These are phyloP conservation scores for Tanacetum coccineum DNA, from an alignment of 129 eudicot species.

Conservation along the genomic window DNA sequence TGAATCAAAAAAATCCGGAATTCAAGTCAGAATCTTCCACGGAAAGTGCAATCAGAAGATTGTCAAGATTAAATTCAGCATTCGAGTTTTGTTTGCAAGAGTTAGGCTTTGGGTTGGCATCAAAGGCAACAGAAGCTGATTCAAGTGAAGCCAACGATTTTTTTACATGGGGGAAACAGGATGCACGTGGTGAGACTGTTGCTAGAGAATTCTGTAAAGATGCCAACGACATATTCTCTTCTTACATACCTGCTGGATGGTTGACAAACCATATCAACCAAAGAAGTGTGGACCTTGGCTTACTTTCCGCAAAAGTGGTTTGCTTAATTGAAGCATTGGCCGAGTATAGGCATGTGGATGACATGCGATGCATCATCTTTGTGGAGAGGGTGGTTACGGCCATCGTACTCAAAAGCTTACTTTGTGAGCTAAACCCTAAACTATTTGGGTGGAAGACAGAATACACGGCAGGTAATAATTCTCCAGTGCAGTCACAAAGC, in stretches of 20 bases:
- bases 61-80: constrained; percentile 32
- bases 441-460: constrained; percentile 58
- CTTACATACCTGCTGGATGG: constrained; percentile 46
- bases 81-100: constrained; percentile 53
- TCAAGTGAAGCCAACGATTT: constrained; percentile 40
- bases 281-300: constrained; percentile 41
- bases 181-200: constrained; percentile 44
- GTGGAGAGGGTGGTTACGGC: constrained; percentile 88
- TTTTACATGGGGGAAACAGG: constrained; percentile 52
- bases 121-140: constrained; percentile 70
- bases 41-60: constrained; percentile 38
- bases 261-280: constrained; percentile 25
- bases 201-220: constrained; percentile 45
- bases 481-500: constrained; percentile 54
- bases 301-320: constrained; percentile 51
- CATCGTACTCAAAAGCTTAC: constrained; percentile 51
- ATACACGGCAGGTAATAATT: constrained; percentile 58
- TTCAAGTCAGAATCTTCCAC: constrained; percentile 31
- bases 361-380: constrained; percentile 82
- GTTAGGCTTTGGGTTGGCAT: constrained; percentile 72
- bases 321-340: constrained; percentile 72
- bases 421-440: constrained; percentile 54
- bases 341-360: constrained; percentile 56
- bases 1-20: constrained; percentile 16
- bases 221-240: constrained; percentile 32